phyloP scores from a whole-genome alignment of 2,329 filamentous ascomycete species.

The Didymella sp. region DNA sequence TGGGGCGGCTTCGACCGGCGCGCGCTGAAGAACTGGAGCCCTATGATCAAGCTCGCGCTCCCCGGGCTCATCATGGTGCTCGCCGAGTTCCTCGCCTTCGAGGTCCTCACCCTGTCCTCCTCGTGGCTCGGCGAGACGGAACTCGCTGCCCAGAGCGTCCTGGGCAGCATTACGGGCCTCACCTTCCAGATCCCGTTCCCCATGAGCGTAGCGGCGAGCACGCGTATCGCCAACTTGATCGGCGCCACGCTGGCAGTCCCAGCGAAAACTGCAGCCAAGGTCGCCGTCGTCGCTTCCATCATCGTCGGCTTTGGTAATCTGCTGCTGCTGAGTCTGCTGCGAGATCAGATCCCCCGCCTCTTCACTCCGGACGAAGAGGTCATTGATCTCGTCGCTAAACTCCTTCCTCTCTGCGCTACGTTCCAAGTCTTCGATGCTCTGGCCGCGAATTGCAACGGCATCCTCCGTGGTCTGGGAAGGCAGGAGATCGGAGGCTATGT shows the following conservation, averaged over 20 bases:
- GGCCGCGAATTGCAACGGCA: slow-evolving; percentile 79
- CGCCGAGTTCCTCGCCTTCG: slow-evolving; percentile 92
- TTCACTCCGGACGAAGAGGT: slow-evolving; percentile 75
- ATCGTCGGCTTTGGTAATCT: slow-evolving; percentile 83
- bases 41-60: slow-evolving; percentile 86
- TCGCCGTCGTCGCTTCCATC: slow-evolving; percentile 71
- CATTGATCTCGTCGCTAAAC: slow-evolving; percentile 67
- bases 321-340: slow-evolving; percentile 69
- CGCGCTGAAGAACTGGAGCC: slow-evolving; percentile 76
- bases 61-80: slow-evolving; percentile 94
- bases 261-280: slow-evolving; percentile 79
- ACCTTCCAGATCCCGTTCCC: slow-evolving; percentile 94
- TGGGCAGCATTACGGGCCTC: slow-evolving; percentile 78
- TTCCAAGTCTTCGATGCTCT: slow-evolving; percentile 92
- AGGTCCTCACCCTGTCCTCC: slow-evolving; percentile 83
- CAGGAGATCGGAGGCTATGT: slow-evolving; percentile 91
- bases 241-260: slow-evolving; percentile 83
- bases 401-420: slow-evolving; percentile 81
- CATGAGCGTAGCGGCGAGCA: slow-evolving; percentile 85
- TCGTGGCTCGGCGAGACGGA: slow-evolving; percentile 80
- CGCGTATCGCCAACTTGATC: slow-evolving; percentile 89
- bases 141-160: slow-evolving; percentile 86
- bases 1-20: slow-evolving; percentile 80
- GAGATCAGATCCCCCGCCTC: slow-evolving; percentile 76
- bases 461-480: slow-evolving; percentile 84